Conservation (phyloP, 139 green algal genomes). For the Chlorokybus atmophyticus region DNA sequence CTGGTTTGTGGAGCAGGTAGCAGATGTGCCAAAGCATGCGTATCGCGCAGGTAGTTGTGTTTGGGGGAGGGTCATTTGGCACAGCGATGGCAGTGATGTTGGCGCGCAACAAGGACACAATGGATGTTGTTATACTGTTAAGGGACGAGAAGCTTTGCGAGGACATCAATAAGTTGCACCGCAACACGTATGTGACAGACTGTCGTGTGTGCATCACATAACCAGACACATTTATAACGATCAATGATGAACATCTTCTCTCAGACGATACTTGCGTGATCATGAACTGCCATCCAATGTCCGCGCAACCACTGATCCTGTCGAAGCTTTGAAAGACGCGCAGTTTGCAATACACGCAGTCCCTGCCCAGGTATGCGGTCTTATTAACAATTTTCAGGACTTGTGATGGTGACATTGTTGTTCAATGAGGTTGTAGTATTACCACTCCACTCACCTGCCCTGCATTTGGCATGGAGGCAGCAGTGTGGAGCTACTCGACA, state of each 20-base stretch:
- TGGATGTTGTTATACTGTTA: constrained; percentile 77
- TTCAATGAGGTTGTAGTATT: no score
- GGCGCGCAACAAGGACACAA: constrained; percentile 57
- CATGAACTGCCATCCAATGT: constrained; percentile 71
- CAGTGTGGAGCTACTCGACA: no score
- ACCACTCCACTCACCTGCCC: no score
- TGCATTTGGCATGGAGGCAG: no score
- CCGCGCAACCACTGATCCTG: constrained; percentile 28
- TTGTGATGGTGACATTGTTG: no score
- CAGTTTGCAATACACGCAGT: constrained; percentile 71
- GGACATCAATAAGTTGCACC: constrained; percentile 76
- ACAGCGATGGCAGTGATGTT: constrained; percentile 81
- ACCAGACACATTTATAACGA: neutral
- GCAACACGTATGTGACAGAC: no score
- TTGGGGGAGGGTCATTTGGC: constrained; percentile 90
- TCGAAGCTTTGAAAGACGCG: constrained; percentile 23
- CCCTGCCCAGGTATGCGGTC: constrained; percentile 85
- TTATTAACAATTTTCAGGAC: no score
- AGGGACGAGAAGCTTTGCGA: constrained; percentile 56
- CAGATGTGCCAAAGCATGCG: no score
- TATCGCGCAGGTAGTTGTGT: constrained; percentile 65
- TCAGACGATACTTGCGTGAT: constrained; percentile 23
- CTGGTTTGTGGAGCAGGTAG: no score
- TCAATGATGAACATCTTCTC: neutral
- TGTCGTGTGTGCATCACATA: no score